A percentile compares a stretch with the other conserved stretches of the same genome.
Evolutionary conservation across 2,329 filamentous ascomycete genomes (phyloP).

Genomic region (Graphiopsis chlorocephala): DNA sequence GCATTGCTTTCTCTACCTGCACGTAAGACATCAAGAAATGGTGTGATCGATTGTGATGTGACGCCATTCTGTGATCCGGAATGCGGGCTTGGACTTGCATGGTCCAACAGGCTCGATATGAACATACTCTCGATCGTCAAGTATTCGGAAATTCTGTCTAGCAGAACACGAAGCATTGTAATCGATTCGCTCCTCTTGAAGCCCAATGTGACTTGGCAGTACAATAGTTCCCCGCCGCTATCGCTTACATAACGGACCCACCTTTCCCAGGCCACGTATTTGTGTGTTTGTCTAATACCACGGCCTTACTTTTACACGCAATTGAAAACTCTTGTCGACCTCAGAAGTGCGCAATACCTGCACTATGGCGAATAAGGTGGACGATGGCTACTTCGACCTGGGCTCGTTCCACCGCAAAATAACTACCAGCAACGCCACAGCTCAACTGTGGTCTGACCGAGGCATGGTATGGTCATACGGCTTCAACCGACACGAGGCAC

Average conservation of each 20-base stretch:
- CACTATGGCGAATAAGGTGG: conserved; percentile 1
- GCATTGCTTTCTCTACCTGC: neutral
- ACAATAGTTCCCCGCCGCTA: neutral
- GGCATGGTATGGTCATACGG: conserved; percentile 71
- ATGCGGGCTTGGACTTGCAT: neutral
- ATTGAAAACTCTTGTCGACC: neutral
- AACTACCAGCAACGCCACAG: conserved; percentile 50
- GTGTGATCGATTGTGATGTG: neutral
- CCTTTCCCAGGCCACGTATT: neutral
- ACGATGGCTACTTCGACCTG: conserved; percentile 48
- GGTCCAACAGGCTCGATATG: neutral
- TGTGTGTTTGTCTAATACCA: neutral
- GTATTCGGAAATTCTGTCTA: neutral
- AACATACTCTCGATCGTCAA: neutral
- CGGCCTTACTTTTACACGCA: neutral
- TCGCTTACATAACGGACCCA: neutral
- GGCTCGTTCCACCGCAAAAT: conserved; percentile 58
- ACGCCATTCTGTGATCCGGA: neutral
- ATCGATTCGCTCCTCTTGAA: neutral
- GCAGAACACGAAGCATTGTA: neutral
- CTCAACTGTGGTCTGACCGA: conserved; percentile 68
- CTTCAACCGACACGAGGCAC: conserved; percentile 74
- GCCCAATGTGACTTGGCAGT: neutral
- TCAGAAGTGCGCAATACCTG: neutral
- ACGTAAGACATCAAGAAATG: neutral